Evolutionary conservation across 257 asterid species (phyloP), one percentile per base, ranked within the genome.

Genomic region (Rehmannia glutinosa): DNA sequence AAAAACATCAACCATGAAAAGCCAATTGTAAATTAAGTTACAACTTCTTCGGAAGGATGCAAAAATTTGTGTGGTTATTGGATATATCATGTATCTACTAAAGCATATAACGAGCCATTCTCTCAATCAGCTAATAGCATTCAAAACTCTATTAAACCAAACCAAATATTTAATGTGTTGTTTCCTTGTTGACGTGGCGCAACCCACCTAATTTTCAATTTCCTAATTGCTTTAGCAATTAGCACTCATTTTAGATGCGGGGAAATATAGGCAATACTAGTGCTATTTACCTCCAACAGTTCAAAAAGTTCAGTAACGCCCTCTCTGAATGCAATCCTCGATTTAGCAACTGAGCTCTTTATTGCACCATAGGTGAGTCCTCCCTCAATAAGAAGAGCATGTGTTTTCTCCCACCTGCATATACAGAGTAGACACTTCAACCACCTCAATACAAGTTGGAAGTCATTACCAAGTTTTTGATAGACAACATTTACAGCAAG

Each of bases 341-440:
- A 83, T 27, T 84, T 77, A 47, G 86, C 83, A 73, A 92, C 97
- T 0, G 98, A 92, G 74, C 80, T 79, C 78, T 70, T 80, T 73
- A 92, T 89, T 24, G 87, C 96, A 66, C 58, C 82, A 52, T 75
- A 77, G 32, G 77, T 85, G 41, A 89, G 88, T 49, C 98, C 96
- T 52, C 97, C 98, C 82, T 92, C 97, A 68, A 92, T 73, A 53
- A 92, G 95, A 84, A 92, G 96, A 59, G 74, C 95, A 73, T 92
- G 98, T 38, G 97, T 82, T 81, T 89, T 89, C 71, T 72, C 96
- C 97, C 96, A 89, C 97, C 98, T 92, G 81, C 82, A 78, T 76
- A 62, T 25, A 67, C 20, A 47, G 51, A 70, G 11, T 53, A 25
- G 20, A 65, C 52, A 69, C 67, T 69, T 62, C 28, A 65, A 62